Evolutionary conservation across 2,329 filamentous ascomycete genomes (phyloP).

Genomic region (Phialophora expanda): DNA sequence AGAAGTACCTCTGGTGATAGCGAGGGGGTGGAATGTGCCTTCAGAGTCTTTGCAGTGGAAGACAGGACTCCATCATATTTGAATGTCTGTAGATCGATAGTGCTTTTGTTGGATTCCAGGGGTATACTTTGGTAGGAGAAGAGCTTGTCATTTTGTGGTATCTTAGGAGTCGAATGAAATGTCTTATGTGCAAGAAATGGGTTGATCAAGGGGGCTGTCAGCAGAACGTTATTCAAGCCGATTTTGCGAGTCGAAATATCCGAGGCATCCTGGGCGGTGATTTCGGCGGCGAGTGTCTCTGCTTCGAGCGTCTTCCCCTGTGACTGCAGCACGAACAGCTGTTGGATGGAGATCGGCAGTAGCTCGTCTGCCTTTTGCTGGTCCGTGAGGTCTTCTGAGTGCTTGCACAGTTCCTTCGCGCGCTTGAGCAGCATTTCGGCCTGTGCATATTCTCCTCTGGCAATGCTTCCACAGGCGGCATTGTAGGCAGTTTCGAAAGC

Average conservation of each 20-base stretch:
- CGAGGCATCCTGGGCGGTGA: constrained; percentile 59
- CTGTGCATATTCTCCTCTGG: constrained; percentile 63
- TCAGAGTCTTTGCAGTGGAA: constrained; percentile 59
- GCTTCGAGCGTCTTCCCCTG: constrained; percentile 63
- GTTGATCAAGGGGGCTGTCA: constrained; percentile 57
- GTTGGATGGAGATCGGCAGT: constrained; percentile 65
- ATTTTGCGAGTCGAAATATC: constrained; percentile 65
- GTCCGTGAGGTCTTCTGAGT: constrained; percentile 63
- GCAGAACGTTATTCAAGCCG: constrained; percentile 64
- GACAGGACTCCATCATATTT: constrained; percentile 62
- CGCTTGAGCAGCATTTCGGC: constrained; percentile 64
- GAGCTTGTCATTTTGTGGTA: constrained; percentile 59
- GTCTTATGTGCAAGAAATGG: constrained; percentile 64
- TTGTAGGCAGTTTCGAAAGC: constrained; percentile 70
- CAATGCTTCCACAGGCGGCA: constrained; percentile 67
- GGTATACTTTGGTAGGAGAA: constrained; percentile 64
- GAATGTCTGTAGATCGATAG: constrained; percentile 63
- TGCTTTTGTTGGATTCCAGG: constrained; percentile 60
- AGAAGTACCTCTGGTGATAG: constrained; percentile 59
- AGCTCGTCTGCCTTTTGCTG: constrained; percentile 65
- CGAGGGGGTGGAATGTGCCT: constrained; percentile 55
- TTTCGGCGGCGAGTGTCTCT: constrained; percentile 56
- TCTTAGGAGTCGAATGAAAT: constrained; percentile 57
- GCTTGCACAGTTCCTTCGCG: constrained; percentile 65
- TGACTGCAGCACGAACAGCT: constrained; percentile 63